These are phyloP conservation scores for Citrus cavaleriei DNA, from an alignment of 345 rosid genomes.

Conservation along the genomic window DNA sequence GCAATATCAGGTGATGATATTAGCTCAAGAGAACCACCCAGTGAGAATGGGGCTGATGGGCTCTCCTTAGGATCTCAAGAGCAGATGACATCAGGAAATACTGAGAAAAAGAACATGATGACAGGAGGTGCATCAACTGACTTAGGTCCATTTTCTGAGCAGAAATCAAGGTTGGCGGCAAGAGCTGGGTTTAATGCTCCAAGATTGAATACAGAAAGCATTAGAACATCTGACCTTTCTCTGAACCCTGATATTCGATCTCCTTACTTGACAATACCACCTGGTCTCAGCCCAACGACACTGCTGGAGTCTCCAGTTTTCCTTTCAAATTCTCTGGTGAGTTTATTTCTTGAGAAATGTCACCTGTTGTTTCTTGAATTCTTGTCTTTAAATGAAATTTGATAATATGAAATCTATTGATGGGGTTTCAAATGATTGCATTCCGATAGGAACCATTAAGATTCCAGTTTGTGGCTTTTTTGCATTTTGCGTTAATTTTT, in stretches of 20 bases:
- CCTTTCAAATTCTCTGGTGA: conserved; percentile 73
- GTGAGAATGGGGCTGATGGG: conserved; percentile 31
- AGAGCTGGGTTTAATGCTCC: conserved; percentile 87
- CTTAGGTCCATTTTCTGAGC: conserved; percentile 32
- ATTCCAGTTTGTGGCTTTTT: neutral
- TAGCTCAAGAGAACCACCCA: conserved; percentile 39
- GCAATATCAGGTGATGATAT: conserved; percentile 46
- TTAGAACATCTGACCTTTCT: conserved; percentile 54
- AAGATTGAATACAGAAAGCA: conserved; percentile 64
- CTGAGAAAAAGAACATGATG: conserved; percentile 29
- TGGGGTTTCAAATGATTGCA: neutral
- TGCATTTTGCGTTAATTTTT: neutral
- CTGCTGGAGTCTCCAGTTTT: conserved; percentile 89
- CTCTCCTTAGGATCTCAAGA: conserved; percentile 29
- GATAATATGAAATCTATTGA: neutral
- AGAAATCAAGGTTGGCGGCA: conserved; percentile 65
- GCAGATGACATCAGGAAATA: conserved; percentile 24
- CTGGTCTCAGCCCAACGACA: conserved; percentile 88
- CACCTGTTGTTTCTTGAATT: neutral
- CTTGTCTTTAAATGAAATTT: neutral
- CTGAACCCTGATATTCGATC: conserved; percentile 45
- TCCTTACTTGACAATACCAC: conserved; percentile 72
- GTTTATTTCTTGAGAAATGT: conserved; percentile 3
- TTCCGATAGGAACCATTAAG: neutral
- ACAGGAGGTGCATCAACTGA: conserved; percentile 25